These are phyloP conservation scores for Parvularia atlantis DNA, from an alignment of 78 protist genomes.

Conservation along the genomic window DNA sequence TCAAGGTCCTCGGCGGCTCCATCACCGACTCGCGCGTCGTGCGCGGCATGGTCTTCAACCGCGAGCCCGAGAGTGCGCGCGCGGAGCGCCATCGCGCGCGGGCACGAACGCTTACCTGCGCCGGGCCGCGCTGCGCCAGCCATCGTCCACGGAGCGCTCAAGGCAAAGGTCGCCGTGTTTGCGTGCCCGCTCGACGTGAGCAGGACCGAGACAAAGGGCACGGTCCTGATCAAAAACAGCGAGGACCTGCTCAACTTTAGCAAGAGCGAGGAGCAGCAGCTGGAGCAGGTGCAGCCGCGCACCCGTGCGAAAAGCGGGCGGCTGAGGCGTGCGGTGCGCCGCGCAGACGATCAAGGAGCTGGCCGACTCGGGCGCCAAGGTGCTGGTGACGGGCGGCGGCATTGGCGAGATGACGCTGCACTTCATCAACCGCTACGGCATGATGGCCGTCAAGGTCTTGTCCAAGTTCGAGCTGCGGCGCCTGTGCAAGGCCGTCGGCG, in stretches of 20 bases:
- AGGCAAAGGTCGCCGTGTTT: slow-evolving; percentile 91
- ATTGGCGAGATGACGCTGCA: slow-evolving; percentile 94
- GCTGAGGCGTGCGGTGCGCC: background rate
- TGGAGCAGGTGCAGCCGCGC: slow-evolving; percentile 31
- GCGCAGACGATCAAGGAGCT: slow-evolving; percentile 59
- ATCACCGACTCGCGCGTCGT: slow-evolving; percentile 59
- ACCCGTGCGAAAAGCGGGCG: background rate
- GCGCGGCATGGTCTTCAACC: slow-evolving; percentile 80
- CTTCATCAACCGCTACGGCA: slow-evolving; percentile 65
- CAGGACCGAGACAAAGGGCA: slow-evolving; percentile 93
- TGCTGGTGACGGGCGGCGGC: slow-evolving; percentile 71
- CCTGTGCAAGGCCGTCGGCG: slow-evolving; percentile 80
- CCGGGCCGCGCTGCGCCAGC: slow-evolving; percentile 6
- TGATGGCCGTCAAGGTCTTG: slow-evolving; percentile 75
- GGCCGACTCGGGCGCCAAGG: slow-evolving; percentile 85
- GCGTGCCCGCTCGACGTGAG: slow-evolving; percentile 76
- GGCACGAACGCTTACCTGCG: background rate
- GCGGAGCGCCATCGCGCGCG: background rate
- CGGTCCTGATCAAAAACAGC: slow-evolving; percentile 81
- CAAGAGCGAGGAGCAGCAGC: slow-evolving; percentile 74
- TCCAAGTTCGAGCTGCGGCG: slow-evolving; percentile 95
- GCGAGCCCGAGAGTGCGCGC: slow-evolving; percentile 53
- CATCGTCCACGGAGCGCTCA: slow-evolving; percentile 43
- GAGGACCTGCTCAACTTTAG: slow-evolving; percentile 73
- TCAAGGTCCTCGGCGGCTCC: slow-evolving; percentile 88